Base-by-base conservation (phyloP, 768 basidiomycete genomes). In the Tephrocybe sp. region DNA sequence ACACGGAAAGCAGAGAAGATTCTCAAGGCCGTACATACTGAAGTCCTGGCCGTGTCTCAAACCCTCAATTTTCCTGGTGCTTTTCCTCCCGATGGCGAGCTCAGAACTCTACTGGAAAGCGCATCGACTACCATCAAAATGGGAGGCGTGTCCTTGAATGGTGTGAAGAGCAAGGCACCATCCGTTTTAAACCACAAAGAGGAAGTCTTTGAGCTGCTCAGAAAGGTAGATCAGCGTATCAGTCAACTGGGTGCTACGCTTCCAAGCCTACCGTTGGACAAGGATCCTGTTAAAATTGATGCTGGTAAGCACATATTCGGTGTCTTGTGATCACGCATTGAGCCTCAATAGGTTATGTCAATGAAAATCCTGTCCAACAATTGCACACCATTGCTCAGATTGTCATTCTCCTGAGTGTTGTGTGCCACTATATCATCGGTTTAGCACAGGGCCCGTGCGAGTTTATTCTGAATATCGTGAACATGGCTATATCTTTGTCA, bases 311-410 rank as follows among this genome's bases (percentile, higher is more conserved):
- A 30, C 12, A 7, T 12, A 30, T 30, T 12, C 6, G 7, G 7
- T 15, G 41, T 42, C 11, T 42, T n/a, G 31, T 33, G 13, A 43
- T 12, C 21, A n/a, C n/a, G n/a, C n/a, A n/a, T n/a, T n/a, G n/a
- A 45, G 6, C 4, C 19, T 6, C 29, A 30, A 30, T 30, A 30
- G 29, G 29, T 6, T 30, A 34, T 37, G 33, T 34, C 5, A 40
- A 41, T 27, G 27, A 31, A 27, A 39, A 24, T 24, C 42, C 51
- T 8, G 50, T 56, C 13, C 23, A 49, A 21, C 33, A 45, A 6
- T 43, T 48, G n/a, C 39, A 58, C n/a, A 50, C 52, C 27, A 30
- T 56, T 16, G 52, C 57, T 2, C 64, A 64, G 37, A 29, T 62
- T 7, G 48, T 56, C 11, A 46, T 62, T 15, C 49, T 64, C 19